Percentiles rank a stretch among this genome's conserved stretches.
Evolutionary conservation across 495 filamentous ascomycete genomes (phyloP).

Genomic region (Hamigera avellanea): DNA sequence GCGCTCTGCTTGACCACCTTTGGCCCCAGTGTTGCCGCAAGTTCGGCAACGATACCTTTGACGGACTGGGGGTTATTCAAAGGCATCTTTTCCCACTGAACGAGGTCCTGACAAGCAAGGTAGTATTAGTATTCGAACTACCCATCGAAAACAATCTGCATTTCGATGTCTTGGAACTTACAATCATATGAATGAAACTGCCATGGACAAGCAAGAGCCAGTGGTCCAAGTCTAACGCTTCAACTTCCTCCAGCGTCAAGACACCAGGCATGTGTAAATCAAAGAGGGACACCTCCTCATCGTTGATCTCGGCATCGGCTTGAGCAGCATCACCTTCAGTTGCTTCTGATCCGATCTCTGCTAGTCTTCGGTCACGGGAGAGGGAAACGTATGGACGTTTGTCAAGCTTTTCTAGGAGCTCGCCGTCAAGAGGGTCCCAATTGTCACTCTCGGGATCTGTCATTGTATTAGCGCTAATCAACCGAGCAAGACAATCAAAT

Average conservation of each 20-base stretch:
- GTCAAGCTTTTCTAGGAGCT: conserved; percentile 52
- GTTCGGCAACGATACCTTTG: conserved; percentile 60
- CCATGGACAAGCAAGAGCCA: conserved; percentile 36
- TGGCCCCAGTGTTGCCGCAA: conserved; percentile 66
- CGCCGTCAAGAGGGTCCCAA: conserved; percentile 66
- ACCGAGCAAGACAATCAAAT: not conserved
- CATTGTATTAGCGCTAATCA: not conserved
- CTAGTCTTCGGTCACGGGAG: conserved; percentile 32
- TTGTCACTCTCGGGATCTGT: conserved; percentile 59
- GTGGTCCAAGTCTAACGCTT: conserved; percentile 48
- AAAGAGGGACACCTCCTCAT: conserved; percentile 49
- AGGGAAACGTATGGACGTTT: conserved; percentile 57
- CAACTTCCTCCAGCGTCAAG: conserved; percentile 51
- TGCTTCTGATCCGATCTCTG: conserved; percentile 2
- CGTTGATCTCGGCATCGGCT: conserved; percentile 23
- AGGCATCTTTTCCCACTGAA: conserved; percentile 52
- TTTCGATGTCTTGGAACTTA: no score
- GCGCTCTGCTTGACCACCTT: conserved; percentile 45
- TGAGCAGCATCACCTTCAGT: conserved; percentile 6
- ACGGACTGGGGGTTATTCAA: conserved; percentile 39
- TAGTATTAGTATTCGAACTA: no score
- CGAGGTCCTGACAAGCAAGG: conserved; percentile 36
- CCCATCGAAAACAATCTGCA: no score
- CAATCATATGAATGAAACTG: conserved; percentile 32
- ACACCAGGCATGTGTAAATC: conserved; percentile 65